A percentile compares a stretch with the other conserved stretches of the same genome.
phyloP scores from a whole-genome alignment of 2,329 filamentous ascomycete species.

The Diaporthe sp. region DNA sequence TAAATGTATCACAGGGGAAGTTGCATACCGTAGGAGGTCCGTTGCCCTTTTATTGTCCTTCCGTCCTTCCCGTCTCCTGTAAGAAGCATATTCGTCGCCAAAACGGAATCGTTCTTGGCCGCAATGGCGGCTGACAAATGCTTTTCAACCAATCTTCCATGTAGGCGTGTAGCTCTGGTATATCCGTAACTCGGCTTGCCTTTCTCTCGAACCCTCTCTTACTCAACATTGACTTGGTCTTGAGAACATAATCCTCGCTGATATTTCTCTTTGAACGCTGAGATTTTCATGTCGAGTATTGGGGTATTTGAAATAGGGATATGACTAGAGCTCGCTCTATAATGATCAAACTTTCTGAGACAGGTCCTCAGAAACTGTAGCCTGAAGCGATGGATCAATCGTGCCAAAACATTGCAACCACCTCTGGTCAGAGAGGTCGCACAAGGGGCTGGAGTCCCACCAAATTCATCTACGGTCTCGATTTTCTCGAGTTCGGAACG shows the following conservation, averaged over 20 bases:
- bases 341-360: constrained; percentile 8
- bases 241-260: background rate
- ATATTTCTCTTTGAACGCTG: background rate
- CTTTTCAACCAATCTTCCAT: background rate
- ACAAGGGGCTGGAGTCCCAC: background rate
- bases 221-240: background rate
- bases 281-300: background rate
- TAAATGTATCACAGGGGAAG: background rate
- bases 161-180: background rate
- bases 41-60: background rate
- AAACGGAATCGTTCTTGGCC: background rate
- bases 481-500: background rate
- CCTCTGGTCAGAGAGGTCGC: background rate
- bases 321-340: background rate
- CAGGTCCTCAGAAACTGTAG: background rate
- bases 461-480: constrained; percentile 12
- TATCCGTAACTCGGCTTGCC: background rate
- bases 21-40: background rate
- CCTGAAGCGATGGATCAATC: constrained; percentile 7
- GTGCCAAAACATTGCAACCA: background rate
- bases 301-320: background rate
- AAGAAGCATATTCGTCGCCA: background rate
- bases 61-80: constrained; percentile 7
- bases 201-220: background rate
- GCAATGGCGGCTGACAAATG: background rate